A percentile compares a stretch with the other conserved stretches of the same genome.
Conservation (phyloP, 2,329 filamentous ascomycete genomes). For the Neonectria neomacrospora region DNA sequence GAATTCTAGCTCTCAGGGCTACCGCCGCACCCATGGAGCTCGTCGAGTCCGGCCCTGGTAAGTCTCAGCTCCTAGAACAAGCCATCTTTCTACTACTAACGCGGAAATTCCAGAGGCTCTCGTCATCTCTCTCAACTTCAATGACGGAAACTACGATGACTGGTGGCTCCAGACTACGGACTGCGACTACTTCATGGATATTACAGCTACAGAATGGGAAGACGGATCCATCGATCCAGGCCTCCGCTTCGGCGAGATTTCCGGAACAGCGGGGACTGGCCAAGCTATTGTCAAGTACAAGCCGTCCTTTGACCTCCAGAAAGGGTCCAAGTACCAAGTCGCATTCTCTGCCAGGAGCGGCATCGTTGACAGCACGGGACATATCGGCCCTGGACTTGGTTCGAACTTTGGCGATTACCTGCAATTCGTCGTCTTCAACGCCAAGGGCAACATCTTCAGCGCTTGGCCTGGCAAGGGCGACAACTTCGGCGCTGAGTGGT, state of each 20-base stretch:
- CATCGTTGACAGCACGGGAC: background rate
- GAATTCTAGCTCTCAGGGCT: background rate
- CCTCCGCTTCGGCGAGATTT: slow-evolving; percentile 13
- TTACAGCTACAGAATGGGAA: background rate
- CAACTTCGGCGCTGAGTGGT: slow-evolving; percentile 4
- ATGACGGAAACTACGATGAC: background rate
- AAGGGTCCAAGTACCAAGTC: slow-evolving; percentile 12
- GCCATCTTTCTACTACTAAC: background rate
- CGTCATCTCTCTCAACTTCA: background rate
- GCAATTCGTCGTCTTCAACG: slow-evolving; percentile 12
- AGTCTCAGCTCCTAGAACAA: no score
- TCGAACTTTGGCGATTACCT: slow-evolving; percentile 3
- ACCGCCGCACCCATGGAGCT: background rate
- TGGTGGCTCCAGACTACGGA: background rate
- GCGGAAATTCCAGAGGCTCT: background rate
- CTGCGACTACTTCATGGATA: slow-evolving; percentile 10
- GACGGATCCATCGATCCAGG: background rate
- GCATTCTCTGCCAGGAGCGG: slow-evolving; percentile 4
- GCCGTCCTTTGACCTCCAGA: slow-evolving; percentile 1
- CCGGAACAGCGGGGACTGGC: background rate
- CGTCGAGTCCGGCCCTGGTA: background rate
- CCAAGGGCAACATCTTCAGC: slow-evolving; percentile 1
- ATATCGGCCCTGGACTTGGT: background rate
- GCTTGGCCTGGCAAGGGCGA: slow-evolving; percentile 10
- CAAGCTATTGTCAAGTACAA: slow-evolving; percentile 1